phyloP scores from a whole-genome alignment of 2,329 filamentous ascomycete genomes.

The Alternaria brassicicola region DNA sequence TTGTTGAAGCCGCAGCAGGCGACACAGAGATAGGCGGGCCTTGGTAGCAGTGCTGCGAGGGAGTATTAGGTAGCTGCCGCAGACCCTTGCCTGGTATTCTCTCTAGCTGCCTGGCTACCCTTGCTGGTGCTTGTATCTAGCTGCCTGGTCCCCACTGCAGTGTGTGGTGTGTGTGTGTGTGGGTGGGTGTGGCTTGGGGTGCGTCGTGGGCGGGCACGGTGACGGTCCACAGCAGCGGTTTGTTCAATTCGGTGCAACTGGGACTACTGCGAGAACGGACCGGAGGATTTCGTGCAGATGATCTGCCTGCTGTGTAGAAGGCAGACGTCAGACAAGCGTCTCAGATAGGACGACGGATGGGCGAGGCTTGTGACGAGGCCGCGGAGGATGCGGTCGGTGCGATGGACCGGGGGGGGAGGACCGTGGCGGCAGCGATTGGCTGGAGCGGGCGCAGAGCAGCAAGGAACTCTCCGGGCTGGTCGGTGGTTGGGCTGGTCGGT shows the following conservation, averaged over 20 bases:
- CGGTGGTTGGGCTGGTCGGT: background rate
- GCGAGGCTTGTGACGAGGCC: slow-evolving; percentile 47
- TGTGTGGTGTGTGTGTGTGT: too few species aligned
- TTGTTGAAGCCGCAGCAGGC: slow-evolving; percentile 47
- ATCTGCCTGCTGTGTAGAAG: slow-evolving; percentile 48
- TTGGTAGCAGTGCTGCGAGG: too few species aligned
- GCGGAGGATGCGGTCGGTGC: slow-evolving; percentile 16
- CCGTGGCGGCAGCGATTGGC: slow-evolving; percentile 41
- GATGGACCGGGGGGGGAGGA: slow-evolving; percentile 18
- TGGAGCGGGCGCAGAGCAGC: slow-evolving; percentile 16
- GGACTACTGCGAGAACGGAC: slow-evolving; percentile 35
- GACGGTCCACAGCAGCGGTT: slow-evolving; percentile 4
- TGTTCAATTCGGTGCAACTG: slow-evolving; percentile 12
- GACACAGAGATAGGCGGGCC: slow-evolving; percentile 39
- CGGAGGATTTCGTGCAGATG: slow-evolving; percentile 61
- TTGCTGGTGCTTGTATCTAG: background rate
- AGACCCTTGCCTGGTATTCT: slow-evolving; percentile 7
- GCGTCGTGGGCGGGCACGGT: slow-evolving; percentile 16
- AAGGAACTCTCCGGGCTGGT: background rate
- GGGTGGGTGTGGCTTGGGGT: slow-evolving; percentile 19
- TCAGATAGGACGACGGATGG: slow-evolving; percentile 40
- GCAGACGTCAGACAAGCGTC: slow-evolving; percentile 42
- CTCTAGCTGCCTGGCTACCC: too few species aligned
- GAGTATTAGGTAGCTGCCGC: slow-evolving; percentile 22
- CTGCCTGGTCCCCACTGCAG: slow-evolving; percentile 15